Conservation (phyloP, 2,329 filamentous ascomycete genomes). For the Xylaria digitata region DNA sequence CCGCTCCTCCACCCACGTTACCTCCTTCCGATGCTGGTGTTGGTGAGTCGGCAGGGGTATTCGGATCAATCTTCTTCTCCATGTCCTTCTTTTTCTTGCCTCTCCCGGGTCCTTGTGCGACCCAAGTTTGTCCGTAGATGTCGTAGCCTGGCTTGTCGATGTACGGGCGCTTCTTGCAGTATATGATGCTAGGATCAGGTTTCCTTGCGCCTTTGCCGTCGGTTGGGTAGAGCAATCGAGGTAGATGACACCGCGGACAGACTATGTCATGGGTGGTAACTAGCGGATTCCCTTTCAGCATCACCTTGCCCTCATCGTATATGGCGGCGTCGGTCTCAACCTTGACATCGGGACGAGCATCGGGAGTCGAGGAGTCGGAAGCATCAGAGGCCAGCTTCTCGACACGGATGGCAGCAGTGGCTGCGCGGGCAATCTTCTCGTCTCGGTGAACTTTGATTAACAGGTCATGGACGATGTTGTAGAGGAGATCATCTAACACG, state of each 20-base stretch:
- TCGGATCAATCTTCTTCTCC: slow-evolving; percentile 64
- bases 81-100: slow-evolving; percentile 85
- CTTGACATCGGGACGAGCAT: slow-evolving; percentile 66
- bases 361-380: slow-evolving; percentile 64
- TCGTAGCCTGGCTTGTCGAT: slow-evolving; percentile 81
- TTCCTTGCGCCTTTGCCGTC: slow-evolving; percentile 74
- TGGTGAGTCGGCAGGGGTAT: slow-evolving; percentile 58
- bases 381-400: slow-evolving; percentile 70
- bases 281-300: slow-evolving; percentile 77
- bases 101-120: slow-evolving; percentile 74
- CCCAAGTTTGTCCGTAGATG: slow-evolving; percentile 85
- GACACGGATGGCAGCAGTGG: slow-evolving; percentile 71
- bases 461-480: slow-evolving; percentile 81
- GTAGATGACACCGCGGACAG: slow-evolving; percentile 79
- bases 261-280: slow-evolving; percentile 77
- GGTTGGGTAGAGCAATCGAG: slow-evolving; percentile 77
- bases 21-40: slow-evolving; percentile 61
- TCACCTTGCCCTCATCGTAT: slow-evolving; percentile 76
- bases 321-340: slow-evolving; percentile 75
- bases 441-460: slow-evolving; percentile 79
- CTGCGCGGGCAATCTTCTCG: slow-evolving; percentile 79
- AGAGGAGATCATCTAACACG: slow-evolving; percentile 79
- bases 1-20: slow-evolving; percentile 46
- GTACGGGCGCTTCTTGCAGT: slow-evolving; percentile 84
- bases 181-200: slow-evolving; percentile 74